Evolutionary conservation across 768 basidiomycete genomes (phyloP), one percentile per base, ranked within the genome.

Genomic region (Gymnopilus dilepis): DNA sequence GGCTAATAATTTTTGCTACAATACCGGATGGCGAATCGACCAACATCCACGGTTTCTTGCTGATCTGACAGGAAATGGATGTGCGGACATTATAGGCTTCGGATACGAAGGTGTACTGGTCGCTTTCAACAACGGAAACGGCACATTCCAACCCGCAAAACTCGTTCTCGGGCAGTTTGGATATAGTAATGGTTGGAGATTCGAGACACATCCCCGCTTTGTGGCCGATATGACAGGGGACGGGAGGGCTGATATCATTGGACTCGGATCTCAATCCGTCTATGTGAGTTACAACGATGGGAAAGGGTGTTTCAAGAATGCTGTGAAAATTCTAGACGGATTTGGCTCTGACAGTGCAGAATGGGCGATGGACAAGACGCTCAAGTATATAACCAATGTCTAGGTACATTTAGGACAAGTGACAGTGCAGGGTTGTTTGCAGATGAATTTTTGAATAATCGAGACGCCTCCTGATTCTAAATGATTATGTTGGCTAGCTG

Each of bases 41-140:
- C 28, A 60, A 15, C 41, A 60, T 19, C 59, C 50, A 13, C 50
- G 51, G 43, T 41, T 53, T 21, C 22, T 60, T 30, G 37, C 59
- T 42, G 59, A 60, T 31, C 50, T 60, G 11, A 60, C 59, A 15
- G 59, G 59, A 22, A 60, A 53, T 33, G 41, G 41, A 22, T 42
- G 37, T 19, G 51, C 34, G 9, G 59, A 60, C 22, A 43, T 60
- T 24, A 17, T 60, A 6, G 59, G 59, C 12, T 60, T 60, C 28
- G 59, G 59, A 6, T 9, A 38, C 0, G 47, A 50, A 2, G 40
- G 59, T 2, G 59, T 60, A 6, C 3, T 40, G n/a, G 51, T 60
- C 19, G 19, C 59, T 8, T 22, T 60, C 34, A 60, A 60, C 37
- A 60, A 60, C 22, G 59, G 59, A 34, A 31, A 60, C 41, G 59